These are phyloP conservation scores for Bryum argenteum DNA, from an alignment of 225 moss, liverwort and hornwort genomes.

Conservation along the genomic window DNA sequence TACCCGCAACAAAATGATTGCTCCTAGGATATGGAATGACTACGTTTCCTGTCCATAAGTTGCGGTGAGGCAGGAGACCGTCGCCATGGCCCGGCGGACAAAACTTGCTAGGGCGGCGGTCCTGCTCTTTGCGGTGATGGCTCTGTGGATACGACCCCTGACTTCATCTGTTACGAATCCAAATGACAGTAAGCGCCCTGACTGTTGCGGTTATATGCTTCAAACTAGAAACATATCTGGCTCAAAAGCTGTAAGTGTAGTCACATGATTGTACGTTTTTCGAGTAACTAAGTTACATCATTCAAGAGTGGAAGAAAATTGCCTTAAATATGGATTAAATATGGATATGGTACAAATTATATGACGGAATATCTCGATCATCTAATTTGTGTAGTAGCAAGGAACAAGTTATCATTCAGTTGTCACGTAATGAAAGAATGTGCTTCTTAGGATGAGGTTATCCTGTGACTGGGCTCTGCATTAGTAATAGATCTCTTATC, in stretches of 20 bases:
- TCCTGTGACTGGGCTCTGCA: background rate
- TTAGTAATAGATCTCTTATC: too few relatives aligned
- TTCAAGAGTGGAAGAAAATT: too few relatives aligned
- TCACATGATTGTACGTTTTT: background rate
- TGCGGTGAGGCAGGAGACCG: slow-evolving; percentile 9
- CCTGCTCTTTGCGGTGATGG: slow-evolving; percentile 12
- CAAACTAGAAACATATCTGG: background rate
- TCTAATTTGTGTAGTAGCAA: too few relatives aligned
- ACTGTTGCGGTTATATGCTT: background rate
- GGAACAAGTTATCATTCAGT: background rate
- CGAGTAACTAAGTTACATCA: background rate
- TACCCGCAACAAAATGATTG: too few relatives aligned
- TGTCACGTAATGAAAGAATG: background rate
- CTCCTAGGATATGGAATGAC: background rate
- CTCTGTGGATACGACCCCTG: background rate
- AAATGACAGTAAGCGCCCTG: slow-evolving; percentile 16
- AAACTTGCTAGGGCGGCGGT: slow-evolving; percentile 1
- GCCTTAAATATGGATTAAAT: background rate
- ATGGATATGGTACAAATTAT: background rate
- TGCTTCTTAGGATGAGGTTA: background rate
- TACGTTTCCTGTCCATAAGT: background rate
- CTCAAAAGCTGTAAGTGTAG: background rate
- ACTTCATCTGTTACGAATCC: slow-evolving; percentile 24
- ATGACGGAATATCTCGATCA: too few relatives aligned
- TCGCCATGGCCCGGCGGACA: slow-evolving; percentile 2